Base-by-base conservation (phyloP, 805 yeast genomes). In the Hanseniaspora clermontiae region DNA sequence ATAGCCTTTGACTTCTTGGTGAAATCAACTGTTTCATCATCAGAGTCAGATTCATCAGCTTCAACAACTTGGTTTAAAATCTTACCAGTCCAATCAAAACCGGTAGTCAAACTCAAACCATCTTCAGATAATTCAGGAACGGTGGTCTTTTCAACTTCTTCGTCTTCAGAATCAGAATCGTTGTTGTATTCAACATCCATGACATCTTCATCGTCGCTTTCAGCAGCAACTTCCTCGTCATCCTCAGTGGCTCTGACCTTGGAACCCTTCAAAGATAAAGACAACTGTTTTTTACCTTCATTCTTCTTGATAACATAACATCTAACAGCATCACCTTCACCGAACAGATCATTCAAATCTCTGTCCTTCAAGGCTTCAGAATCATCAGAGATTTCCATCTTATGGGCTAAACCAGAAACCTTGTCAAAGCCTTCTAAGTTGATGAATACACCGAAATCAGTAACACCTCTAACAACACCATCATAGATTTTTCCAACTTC, bases 81-180 rank as follows among this genome's bases (percentile, higher is more conserved):
- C 43, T 87, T 82, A 2, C 95, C 95, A 48, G 95, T 84, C 98
- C 98, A 93, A 69, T 93, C 96, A 64, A 93, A 93, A 3, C 95
- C 95, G 6, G 72, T 63, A 63, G 81, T 82, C 42, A 95, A 83
- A 19, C 89, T 81, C 57, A 93, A 75, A 8, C 95, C 95, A 42
- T 69, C 72, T 19, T 50, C 49, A 47, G 51, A 29, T 27, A 72
- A 57, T 1, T 71, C 55, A 20, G 65, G 66, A 20, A 59, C 58
- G n/a, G 57, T 56, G n/a, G 52, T 27, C 15, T 62, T 66, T 7
- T 59, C 61, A 11, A 63, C 72, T 7, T 67, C 70, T 17, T 62
- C 71, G 38, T 62, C 67, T 15, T 61, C 65, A 6, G 64, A 70
- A 24, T 63, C 63, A 17, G 67, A 70, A 19, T 65, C 70, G 6